These are phyloP conservation scores for Alternaria solani DNA, from an alignment of 2,329 filamentous ascomycete genomes.

Conservation along the genomic window DNA sequence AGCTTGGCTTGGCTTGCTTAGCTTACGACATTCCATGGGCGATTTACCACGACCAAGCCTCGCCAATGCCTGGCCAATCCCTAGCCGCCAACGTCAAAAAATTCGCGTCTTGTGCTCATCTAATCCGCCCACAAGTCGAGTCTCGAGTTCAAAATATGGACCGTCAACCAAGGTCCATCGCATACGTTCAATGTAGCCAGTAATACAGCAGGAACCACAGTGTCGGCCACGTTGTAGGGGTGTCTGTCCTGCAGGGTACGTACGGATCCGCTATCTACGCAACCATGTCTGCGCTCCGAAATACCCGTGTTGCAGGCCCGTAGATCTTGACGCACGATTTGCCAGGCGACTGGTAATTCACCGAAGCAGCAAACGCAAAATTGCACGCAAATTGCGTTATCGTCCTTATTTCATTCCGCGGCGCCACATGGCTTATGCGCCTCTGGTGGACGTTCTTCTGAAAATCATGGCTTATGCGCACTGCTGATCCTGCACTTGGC, in stretches of 20 bases:
- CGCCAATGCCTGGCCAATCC: slow-evolving; percentile 14
- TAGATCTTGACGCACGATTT: neutral
- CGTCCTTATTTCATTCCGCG: neutral
- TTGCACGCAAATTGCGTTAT: slow-evolving; percentile 13
- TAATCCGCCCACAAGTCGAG: neutral
- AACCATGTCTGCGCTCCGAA: slow-evolving; percentile 1
- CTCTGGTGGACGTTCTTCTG: too few relatives aligned
- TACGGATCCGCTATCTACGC: neutral
- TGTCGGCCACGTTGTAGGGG: neutral
- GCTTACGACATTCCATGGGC: slow-evolving; percentile 10
- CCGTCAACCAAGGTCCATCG: neutral
- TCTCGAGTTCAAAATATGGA: neutral
- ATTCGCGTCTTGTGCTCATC: slow-evolving; percentile 3
- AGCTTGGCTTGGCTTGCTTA: slow-evolving; percentile 20
- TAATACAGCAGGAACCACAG: neutral
- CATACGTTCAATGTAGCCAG: neutral
- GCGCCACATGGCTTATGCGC: slow-evolving; percentile 6
- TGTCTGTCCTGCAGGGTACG: neutral
- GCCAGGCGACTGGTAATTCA: neutral
- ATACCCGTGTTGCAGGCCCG: neutral
- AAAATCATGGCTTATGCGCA: slow-evolving; percentile 7
- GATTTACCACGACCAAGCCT: slow-evolving; percentile 12
- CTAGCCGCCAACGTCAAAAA: neutral
- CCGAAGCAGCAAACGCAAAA: neutral
- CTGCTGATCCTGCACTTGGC: slow-evolving; percentile 1